Evolutionary conservation across 2,329 filamentous ascomycete genomes (phyloP).

Genomic region (Colletotrichum liaoningense): DNA sequence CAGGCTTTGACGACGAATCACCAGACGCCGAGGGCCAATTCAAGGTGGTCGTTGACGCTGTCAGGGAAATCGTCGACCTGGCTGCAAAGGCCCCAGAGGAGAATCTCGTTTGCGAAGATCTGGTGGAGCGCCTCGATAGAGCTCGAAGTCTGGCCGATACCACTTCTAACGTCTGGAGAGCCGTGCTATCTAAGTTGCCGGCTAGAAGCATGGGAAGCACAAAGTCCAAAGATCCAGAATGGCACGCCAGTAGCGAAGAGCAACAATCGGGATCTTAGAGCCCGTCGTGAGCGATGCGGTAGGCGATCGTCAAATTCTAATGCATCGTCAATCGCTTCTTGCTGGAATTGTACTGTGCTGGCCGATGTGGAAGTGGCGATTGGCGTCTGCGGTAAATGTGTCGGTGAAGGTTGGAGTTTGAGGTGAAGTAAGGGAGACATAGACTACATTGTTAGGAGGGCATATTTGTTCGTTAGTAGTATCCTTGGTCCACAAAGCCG

Average conservation of each 20-base stretch:
- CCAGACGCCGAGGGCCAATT: constrained; percentile 2
- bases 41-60: constrained; percentile 8
- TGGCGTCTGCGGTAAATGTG: neutral
- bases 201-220: neutral
- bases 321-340: neutral
- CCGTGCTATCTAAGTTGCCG: neutral
- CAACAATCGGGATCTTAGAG: neutral
- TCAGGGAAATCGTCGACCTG: constrained; percentile 10
- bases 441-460: neutral
- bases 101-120: constrained; percentile 1
- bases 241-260: neutral
- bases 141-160: constrained; percentile 8
- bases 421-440: neutral
- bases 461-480: constrained; percentile 29
- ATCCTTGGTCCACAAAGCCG: constrained; percentile 23
- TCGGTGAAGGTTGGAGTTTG: neutral
- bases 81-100: neutral
- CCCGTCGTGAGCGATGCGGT: neutral
- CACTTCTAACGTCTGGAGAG: neutral
- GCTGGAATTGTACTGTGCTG: neutral
- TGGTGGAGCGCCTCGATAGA: constrained; percentile 4
- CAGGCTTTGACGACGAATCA: neutral
- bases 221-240: neutral
- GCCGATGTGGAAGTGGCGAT: neutral
- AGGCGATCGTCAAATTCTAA: neutral